Percentiles rank a stretch among this genome's conserved stretches.
Conservation (phyloP, 106 monocot species). For the Phalaenopsis aphrodite region DNA sequence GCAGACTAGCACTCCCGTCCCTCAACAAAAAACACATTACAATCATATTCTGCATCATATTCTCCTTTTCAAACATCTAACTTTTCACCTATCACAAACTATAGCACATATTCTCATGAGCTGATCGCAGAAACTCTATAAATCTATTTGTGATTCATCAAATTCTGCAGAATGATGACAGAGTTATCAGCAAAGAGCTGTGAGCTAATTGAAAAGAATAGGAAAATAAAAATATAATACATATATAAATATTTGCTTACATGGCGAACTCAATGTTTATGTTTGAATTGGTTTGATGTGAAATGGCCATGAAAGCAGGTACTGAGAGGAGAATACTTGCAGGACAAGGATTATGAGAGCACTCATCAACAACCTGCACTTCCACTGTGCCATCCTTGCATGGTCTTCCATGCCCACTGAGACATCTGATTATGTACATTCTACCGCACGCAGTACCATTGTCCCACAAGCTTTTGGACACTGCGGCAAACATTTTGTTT, state of each 20-base stretch:
- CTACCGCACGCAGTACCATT: constrained; percentile 20
- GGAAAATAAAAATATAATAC: too few relatives aligned
- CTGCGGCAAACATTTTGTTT: constrained; percentile 18
- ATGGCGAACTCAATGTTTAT: constrained; percentile 12
- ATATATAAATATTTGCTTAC: constrained; percentile 1
- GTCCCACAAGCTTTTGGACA: constrained; percentile 12
- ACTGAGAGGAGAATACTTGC: constrained; percentile 13
- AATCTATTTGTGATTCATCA: too few relatives aligned
- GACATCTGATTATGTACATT: constrained; percentile 4
- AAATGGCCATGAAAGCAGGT: constrained; percentile 8
- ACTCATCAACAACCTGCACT: constrained; percentile 13
- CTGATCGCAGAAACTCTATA: too few relatives aligned
- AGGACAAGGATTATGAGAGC: constrained; percentile 7
- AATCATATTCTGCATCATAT: too few relatives aligned
- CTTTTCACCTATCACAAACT: too few relatives aligned
- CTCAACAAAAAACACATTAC: too few relatives aligned
- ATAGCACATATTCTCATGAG: too few relatives aligned
- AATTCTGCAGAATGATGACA: too few relatives aligned
- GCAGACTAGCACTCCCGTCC: too few relatives aligned
- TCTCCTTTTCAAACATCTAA: too few relatives aligned
- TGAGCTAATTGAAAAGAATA: too few relatives aligned
- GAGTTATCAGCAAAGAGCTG: too few relatives aligned
- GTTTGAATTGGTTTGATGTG: neutral
- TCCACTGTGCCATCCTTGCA: constrained; percentile 7
- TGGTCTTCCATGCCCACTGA: constrained; percentile 7